Evolutionary conservation across 139 green algal genomes (phyloP), one percentile per base, ranked within the genome.

Genomic region (Yamagishiella unicocca): DNA sequence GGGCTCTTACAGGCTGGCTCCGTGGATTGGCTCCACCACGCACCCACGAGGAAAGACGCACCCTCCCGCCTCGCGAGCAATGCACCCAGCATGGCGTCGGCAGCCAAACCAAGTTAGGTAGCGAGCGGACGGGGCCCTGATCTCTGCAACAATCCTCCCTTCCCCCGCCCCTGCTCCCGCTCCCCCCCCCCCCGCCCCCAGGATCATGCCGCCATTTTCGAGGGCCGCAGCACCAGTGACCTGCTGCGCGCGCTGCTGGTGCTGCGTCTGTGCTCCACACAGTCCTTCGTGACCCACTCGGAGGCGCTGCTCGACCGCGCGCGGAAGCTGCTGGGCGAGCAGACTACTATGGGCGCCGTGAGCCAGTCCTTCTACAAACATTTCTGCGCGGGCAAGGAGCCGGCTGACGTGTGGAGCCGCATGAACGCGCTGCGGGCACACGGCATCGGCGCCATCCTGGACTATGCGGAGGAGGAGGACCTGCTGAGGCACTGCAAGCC

Each of bases 391-490:
- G 77, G 79, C 40, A 62, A 79, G 81, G 81, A 77, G 33, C 3
- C 81, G 0, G 81, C 64, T 4, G 81, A 87, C 35, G 81, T 87
- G 64, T 87, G 81, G 81, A 66, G 29, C 1, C 42, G 66, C 31
- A 87, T 87, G 81, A 87, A 87, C 43, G 45, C 66, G 45, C 81
- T 87, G 81, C 43, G 64, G 31, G 82, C 86, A 35, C 53, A 50
- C 43, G 87, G 89, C 8, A 84, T 94, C 71, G 90, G 86, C 17
- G 85, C 92, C 24, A 95, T 96, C 64, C 84, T 93, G 25, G 94
- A 95, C 74, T 95, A 92, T 75, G 92, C 94, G n/a, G 94, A 93
- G 55, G 93, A 95, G 83, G 90, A 91, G 40, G 91, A 95, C 68
- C 84, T 92, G 45, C 66, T 77, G 1, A 38, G 27, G 2, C 43